A percentile compares a stretch with the other conserved stretches of the same genome.
Evolutionary conservation across 768 basidiomycete species (phyloP).

Genomic region (Tulasnella sp.): DNA sequence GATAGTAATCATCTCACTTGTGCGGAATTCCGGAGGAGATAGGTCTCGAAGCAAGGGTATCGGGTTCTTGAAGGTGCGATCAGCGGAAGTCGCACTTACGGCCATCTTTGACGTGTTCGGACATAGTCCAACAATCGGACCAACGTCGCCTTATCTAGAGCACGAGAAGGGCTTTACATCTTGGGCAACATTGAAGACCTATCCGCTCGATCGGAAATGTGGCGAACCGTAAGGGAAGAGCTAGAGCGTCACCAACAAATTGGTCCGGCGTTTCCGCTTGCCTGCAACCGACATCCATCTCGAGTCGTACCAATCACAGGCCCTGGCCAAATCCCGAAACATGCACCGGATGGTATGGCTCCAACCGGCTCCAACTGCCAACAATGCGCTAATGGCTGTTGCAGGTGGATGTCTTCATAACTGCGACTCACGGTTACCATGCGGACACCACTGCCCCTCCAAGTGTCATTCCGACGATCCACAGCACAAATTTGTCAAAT

Average conservation of each 20-base stretch:
- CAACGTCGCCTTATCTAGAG: constrained; percentile 60
- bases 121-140: constrained; percentile 42
- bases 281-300: constrained; percentile 42
- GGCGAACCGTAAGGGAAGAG: constrained; percentile 46
- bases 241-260: constrained; percentile 37
- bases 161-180: constrained; percentile 59
- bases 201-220: constrained; percentile 35
- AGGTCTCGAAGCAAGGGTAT: constrained; percentile 29
- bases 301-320: constrained; percentile 30
- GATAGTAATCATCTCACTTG: constrained; percentile 62
- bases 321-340: constrained; percentile 39
- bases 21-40: constrained; percentile 47
- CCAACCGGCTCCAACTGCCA: too few relatives aligned
- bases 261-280: constrained; percentile 43
- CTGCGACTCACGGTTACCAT: background rate
- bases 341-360: constrained; percentile 50
- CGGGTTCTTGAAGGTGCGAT: constrained; percentile 57
- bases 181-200: constrained; percentile 49
- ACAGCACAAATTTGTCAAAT: background rate
- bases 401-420: constrained; percentile 50
- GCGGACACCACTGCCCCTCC: constrained; percentile 6
- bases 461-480: constrained; percentile 8
- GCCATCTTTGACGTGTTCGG: background rate
- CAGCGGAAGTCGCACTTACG: background rate
- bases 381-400: too few relatives aligned